phyloP scores from a whole-genome alignment of 2,329 filamentous ascomycete genomes.

The Ceratocystis ficicola region DNA sequence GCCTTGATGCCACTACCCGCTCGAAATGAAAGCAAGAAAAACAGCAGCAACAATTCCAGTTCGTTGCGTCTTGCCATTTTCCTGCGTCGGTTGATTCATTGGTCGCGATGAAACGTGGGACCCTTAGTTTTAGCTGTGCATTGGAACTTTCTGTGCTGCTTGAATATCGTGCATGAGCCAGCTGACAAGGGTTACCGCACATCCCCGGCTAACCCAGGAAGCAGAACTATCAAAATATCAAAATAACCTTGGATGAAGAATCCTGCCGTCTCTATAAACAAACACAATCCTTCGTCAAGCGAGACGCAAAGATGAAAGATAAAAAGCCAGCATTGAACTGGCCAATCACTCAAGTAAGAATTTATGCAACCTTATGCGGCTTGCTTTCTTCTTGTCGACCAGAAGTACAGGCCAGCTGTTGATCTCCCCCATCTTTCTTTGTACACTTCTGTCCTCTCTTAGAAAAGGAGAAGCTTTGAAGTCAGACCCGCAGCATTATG shows the following conservation, averaged over 20 bases:
- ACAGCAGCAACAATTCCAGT: neutral
- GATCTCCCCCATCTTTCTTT: neutral
- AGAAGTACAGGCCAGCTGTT: neutral
- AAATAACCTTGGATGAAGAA: constrained; percentile 6
- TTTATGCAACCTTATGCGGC: neutral
- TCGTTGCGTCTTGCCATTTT: neutral
- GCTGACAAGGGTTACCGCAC: neutral
- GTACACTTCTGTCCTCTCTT: too few relatives aligned
- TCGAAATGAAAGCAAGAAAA: neutral
- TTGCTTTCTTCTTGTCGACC: neutral
- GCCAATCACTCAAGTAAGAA: neutral
- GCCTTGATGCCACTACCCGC: neutral
- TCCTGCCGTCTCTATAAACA: constrained; percentile 11
- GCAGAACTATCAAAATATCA: neutral
- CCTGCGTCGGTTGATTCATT: neutral
- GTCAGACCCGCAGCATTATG: neutral
- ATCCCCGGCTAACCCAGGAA: constrained; percentile 2
- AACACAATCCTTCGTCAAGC: neutral
- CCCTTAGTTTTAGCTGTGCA: neutral
- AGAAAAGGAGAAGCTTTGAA: constrained; percentile 1
- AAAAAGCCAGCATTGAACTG: neutral
- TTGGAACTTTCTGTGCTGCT: neutral
- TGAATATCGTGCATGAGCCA: neutral
- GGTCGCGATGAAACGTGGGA: neutral
- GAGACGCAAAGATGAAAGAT: neutral